phyloP scores from a whole-genome alignment of 805 yeast species.

The Lipomyces spencermartinsiae region DNA sequence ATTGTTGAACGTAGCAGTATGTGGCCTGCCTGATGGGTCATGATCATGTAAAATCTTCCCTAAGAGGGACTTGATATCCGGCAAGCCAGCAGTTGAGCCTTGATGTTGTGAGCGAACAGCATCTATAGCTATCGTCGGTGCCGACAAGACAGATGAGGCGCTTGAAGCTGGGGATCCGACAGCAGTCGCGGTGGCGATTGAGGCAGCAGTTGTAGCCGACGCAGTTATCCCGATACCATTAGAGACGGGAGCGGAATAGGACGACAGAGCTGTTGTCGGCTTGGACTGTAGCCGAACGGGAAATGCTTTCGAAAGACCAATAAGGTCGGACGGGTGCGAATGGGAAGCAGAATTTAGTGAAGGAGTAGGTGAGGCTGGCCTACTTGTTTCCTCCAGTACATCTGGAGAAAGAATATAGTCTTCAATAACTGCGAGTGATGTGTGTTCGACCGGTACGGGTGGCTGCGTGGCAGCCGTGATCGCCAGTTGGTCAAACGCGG shows the following conservation, averaged over 20 bases:
- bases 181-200: constrained; percentile 21
- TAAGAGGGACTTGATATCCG: constrained; percentile 30
- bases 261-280: constrained; percentile 42
- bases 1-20: constrained; percentile 30
- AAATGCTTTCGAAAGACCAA: constrained; percentile 31
- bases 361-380: constrained; percentile 19
- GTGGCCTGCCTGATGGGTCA: constrained; percentile 29
- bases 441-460: constrained; percentile 21
- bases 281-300: constrained; percentile 38
- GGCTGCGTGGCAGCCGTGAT: constrained; percentile 28
- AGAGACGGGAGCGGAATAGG: constrained; percentile 26
- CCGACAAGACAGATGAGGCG: constrained; percentile 17
- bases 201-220: constrained; percentile 17
- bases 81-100: constrained; percentile 11
- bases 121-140: constrained; percentile 5
- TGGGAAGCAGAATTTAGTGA: constrained; percentile 7
- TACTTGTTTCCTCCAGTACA: constrained; percentile 13
- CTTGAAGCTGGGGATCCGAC: constrained; percentile 24
- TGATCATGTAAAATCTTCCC: constrained; percentile 29
- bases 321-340: constrained; percentile 24
- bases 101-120: background rate
- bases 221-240: constrained; percentile 18
- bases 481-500: constrained; percentile 21
- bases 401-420: constrained; percentile 36
- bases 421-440: constrained; percentile 27